A percentile compares a stretch with the other conserved stretches of the same genome.
These are phyloP conservation scores for Boletus sp. DNA, from an alignment of 768 basidiomycete genomes.

Conservation along the genomic window DNA sequence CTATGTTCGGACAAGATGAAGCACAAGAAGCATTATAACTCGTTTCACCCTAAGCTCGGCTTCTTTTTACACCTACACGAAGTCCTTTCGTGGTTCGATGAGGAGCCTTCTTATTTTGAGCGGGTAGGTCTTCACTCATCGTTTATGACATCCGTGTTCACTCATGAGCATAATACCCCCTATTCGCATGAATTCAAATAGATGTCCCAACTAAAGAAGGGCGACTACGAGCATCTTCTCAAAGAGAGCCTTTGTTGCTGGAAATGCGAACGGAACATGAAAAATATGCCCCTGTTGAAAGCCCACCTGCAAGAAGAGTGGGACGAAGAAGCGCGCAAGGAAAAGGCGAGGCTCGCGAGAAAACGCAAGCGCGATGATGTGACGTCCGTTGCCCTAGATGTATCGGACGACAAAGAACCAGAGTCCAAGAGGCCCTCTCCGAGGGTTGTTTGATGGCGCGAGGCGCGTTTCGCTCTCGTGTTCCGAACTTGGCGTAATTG, in stretches of 20 bases:
- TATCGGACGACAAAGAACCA: conserved; percentile 5
- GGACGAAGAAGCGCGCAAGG: conserved; percentile 44
- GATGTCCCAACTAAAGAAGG: conserved; percentile 52
- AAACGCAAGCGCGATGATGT: conserved; percentile 37
- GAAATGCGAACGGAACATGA: conserved; percentile 57
- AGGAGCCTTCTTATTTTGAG: conserved; percentile 51
- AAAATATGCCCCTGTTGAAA: conserved; percentile 74
- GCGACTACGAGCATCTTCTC: conserved; percentile 60
- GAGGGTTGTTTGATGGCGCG: neutral
- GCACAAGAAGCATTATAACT: conserved; percentile 88
- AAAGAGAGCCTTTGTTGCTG: conserved; percentile 70
- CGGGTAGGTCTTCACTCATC: conserved; percentile 37
- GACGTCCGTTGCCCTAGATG: neutral
- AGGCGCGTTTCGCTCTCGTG: neutral
- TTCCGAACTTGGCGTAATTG: neutral
- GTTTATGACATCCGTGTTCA: neutral
- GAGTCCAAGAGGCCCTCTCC: conserved; percentile 14
- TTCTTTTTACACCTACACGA: conserved; percentile 80
- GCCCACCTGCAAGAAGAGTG: conserved; percentile 74
- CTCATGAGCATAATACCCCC: neutral
- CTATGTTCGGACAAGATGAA: conserved; percentile 68
- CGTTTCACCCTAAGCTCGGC: conserved; percentile 79
- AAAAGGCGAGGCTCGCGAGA: conserved; percentile 39
- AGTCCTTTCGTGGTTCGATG: conserved; percentile 80
- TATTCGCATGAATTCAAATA: conserved; percentile 22